phyloP scores from a whole-genome alignment of 441 rosid genomes.

The Syzygium malaccense region DNA sequence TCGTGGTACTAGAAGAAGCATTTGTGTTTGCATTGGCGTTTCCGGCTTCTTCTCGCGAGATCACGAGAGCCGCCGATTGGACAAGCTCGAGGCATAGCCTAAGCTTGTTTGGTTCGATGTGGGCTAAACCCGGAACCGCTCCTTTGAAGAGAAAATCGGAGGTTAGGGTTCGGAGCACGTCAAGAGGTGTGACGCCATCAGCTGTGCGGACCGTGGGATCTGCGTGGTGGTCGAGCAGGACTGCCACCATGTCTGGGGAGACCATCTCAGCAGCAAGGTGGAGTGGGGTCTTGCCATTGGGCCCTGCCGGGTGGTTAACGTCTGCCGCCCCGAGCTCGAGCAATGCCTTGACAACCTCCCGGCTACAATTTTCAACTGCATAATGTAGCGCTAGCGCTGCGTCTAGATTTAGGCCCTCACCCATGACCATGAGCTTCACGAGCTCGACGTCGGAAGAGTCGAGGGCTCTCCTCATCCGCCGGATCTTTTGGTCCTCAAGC shows the following conservation, averaged over 20 bases:
- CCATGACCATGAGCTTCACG: conserved; percentile 98
- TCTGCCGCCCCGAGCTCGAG: conserved; percentile 68
- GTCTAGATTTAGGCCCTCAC: conserved; percentile 92
- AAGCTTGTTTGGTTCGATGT: conserved; percentile 90
- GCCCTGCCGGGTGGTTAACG: conserved; percentile 15
- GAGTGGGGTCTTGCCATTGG: conserved; percentile 2
- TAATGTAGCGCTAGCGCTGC: conserved; percentile 91
- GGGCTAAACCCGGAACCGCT: conserved; percentile 63
- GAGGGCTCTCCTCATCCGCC: conserved; percentile 86
- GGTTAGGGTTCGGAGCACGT: conserved; percentile 11
- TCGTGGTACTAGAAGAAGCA: conserved; percentile 10
- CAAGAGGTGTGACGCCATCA: conserved; percentile 9
- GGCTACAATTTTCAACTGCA: conserved; percentile 90
- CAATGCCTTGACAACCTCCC: conserved; percentile 37
- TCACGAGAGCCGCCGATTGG: conserved; percentile 94
- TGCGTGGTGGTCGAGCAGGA: conserved; percentile 18
- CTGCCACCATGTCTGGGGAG: conserved; percentile 15
- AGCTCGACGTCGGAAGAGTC: conserved; percentile 95
- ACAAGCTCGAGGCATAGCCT: conserved; percentile 96
- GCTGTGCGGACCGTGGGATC: conserved; percentile 9
- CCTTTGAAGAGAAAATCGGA: conserved; percentile 15
- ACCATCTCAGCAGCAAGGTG: conserved; percentile 14
- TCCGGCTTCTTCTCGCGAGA: conserved; percentile 89
- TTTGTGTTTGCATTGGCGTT: conserved; percentile 8
- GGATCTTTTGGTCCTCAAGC: conserved; percentile 86